These are phyloP conservation scores for Pleurozium schreberi DNA, from an alignment of 225 moss, liverwort and hornwort genomes.

Conservation along the genomic window DNA sequence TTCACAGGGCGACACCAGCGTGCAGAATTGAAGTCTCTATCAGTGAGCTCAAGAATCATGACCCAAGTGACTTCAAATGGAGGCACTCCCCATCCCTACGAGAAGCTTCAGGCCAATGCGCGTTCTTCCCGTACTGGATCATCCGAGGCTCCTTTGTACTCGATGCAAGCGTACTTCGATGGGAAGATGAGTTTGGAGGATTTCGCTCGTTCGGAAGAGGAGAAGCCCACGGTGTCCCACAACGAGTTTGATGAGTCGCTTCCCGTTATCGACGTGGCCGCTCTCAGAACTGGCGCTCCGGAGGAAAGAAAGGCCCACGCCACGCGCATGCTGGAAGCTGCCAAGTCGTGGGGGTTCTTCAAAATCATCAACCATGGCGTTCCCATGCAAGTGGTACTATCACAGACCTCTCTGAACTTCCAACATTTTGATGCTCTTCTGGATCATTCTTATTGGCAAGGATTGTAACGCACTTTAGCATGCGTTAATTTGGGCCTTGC, in stretches of 20 bases:
- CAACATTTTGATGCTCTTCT: neutral
- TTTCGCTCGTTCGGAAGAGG: constrained; percentile 11
- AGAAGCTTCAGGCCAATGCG: neutral
- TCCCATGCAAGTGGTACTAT: constrained; percentile 6
- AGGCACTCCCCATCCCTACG: neutral
- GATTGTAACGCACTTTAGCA: neutral
- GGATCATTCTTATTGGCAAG: neutral
- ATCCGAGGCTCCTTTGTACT: neutral
- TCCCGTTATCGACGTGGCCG: constrained; percentile 25
- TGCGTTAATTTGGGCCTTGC: neutral
- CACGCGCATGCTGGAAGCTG: constrained; percentile 24
- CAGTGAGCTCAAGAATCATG: neutral
- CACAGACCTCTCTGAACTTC: neutral
- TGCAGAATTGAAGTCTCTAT: neutral
- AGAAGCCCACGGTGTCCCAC: constrained; percentile 5
- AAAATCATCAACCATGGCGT: constrained; percentile 28
- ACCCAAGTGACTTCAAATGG: neutral
- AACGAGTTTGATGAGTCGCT: constrained; percentile 25
- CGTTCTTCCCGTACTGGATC: neutral
- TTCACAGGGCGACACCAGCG: neutral
- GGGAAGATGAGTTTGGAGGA: constrained; percentile 21
- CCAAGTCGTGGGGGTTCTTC: constrained; percentile 63
- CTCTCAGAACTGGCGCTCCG: neutral
- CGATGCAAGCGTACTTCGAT: constrained; percentile 28
- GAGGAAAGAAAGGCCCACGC: neutral